Evolutionary conservation across 208 protist genomes (phyloP).

Genomic region (Acanthamoeba sp.): DNA sequence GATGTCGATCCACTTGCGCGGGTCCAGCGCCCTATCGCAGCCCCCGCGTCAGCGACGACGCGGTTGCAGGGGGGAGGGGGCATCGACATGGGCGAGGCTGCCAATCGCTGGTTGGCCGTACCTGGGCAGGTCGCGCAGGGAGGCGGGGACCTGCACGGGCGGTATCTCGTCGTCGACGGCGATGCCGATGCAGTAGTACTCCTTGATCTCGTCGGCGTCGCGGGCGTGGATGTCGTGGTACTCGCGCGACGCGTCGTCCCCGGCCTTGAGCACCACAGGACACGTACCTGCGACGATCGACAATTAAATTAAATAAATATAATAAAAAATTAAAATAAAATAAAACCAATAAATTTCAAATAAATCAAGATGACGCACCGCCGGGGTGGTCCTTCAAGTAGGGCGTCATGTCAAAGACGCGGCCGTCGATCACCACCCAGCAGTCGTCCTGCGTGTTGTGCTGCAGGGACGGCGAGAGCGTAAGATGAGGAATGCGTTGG

Average conservation of each 20-base stretch:
- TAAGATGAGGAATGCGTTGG: no score
- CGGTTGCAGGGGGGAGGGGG: no score
- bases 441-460: constrained; percentile 93
- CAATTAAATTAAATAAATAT: background rate
- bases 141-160: background rate
- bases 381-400: constrained; percentile 94
- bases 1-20: constrained; percentile 29
- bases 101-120: no score
- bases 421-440: constrained; percentile 95
- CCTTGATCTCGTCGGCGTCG: background rate
- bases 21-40: background rate
- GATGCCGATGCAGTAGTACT: constrained; percentile 50
- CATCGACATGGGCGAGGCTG: no score
- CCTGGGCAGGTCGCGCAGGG: background rate
- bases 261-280: background rate
- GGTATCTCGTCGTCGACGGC: background rate
- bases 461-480: no score
- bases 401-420: constrained; percentile 93
- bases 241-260: background rate
- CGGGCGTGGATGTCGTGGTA: constrained; percentile 21
- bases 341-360: background rate
- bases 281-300: background rate
- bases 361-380: constrained; percentile 75
- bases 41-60: background rate
- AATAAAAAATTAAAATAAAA: background rate